Evolutionary conservation across 495 filamentous ascomycete species (phyloP).

Genomic region (Viridothelium virens): DNA sequence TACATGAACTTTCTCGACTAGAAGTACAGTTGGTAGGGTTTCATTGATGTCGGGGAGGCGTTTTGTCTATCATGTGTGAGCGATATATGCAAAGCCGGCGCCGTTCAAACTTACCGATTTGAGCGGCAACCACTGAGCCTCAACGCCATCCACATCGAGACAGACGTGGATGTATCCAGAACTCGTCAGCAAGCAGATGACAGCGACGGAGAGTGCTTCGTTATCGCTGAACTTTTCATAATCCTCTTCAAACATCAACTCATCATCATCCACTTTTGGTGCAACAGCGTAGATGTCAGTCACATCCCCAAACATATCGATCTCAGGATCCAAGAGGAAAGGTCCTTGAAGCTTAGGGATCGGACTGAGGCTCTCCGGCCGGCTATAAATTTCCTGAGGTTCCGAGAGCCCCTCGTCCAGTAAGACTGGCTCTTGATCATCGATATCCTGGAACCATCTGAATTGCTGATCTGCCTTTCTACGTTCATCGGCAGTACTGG

Average conservation of each 20-base stretch:
- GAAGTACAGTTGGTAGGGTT: background rate
- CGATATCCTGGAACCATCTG: constrained; percentile 75
- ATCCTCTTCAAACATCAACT: constrained; percentile 47
- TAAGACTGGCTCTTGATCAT: constrained; percentile 61
- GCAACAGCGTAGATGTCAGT: constrained; percentile 54
- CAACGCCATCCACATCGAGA: constrained; percentile 69
- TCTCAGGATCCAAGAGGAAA: constrained; percentile 60
- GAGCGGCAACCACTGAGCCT: constrained; percentile 73
- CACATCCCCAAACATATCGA: constrained; percentile 59
- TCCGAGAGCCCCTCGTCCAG: constrained; percentile 36
- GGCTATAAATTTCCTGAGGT: constrained; percentile 53
- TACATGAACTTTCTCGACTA: background rate
- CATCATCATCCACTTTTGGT: constrained; percentile 45
- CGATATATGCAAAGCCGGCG: background rate
- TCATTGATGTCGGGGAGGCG: background rate
- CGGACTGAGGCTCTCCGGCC: constrained; percentile 61
- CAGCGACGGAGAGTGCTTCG: constrained; percentile 59
- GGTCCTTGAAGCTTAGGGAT: constrained; percentile 80
- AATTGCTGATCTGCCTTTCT: constrained; percentile 62
- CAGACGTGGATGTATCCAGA: constrained; percentile 69
- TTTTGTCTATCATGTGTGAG: background rate
- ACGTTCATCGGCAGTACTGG: constrained; percentile 47
- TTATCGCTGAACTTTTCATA: constrained; percentile 41
- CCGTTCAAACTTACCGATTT: background rate
- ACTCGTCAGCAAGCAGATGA: constrained; percentile 68